A percentile compares a stretch with the other conserved stretches of the same genome.
These are phyloP conservation scores for Remersonia thermophila DNA, from an alignment of 2,329 filamentous ascomycete species.

Conservation along the genomic window DNA sequence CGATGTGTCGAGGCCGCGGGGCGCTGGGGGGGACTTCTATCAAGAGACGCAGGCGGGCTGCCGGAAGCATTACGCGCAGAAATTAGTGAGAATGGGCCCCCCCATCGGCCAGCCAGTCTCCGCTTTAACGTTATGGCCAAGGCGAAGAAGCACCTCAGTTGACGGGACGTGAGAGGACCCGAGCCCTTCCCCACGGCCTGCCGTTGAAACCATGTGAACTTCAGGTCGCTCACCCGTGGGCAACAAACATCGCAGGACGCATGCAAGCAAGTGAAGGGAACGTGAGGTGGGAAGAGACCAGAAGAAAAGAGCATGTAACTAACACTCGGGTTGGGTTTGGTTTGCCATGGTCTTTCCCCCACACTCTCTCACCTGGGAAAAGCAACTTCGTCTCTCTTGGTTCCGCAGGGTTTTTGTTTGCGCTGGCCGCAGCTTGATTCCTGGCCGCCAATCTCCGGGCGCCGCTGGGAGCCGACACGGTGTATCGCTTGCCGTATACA, in stretches of 20 bases:
- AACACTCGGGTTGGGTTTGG: no score
- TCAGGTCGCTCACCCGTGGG: no score
- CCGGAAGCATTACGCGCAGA: slow-evolving; percentile 21
- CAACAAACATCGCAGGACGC: no score
- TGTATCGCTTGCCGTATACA: neutral
- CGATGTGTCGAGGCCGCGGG: slow-evolving; percentile 10
- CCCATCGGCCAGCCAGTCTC: neutral
- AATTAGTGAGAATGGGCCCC: no score
- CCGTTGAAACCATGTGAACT: no score
- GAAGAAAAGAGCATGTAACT: no score
- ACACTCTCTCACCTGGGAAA: neutral
- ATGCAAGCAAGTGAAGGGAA: no score
- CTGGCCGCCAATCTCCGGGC: slow-evolving; percentile 10
- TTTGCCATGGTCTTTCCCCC: no score
- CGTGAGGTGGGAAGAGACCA: no score
- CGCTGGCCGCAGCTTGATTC: slow-evolving; percentile 7
- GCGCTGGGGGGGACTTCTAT: neutral
- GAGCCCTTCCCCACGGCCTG: slow-evolving; percentile 5
- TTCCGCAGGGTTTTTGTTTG: neutral
- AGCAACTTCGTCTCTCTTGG: neutral
- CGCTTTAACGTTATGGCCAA: slow-evolving; percentile 1
- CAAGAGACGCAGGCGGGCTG: slow-evolving; percentile 17
- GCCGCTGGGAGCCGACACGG: slow-evolving; percentile 1
- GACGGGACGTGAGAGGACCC: neutral
- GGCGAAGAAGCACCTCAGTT: no score